Evolutionary conservation across 352 stramenopile genomes (phyloP), one percentile per base, ranked within the genome.

Genomic region (Pythium rishiriense): DNA sequence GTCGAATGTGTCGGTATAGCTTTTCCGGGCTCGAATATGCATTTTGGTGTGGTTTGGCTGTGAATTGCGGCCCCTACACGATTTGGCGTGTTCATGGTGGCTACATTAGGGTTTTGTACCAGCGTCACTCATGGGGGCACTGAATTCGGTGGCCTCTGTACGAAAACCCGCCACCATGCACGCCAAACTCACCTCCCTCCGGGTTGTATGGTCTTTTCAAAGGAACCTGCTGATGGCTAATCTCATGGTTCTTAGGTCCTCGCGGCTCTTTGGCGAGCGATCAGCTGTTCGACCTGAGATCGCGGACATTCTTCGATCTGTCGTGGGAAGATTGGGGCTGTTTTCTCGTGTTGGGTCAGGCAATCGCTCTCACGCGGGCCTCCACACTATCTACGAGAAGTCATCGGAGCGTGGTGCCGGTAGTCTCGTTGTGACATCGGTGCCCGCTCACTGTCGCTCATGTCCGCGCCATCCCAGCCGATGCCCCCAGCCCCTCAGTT

Each of bases 401-500:
- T 25, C n/a, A 14, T 45, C 17, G 25, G 29, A 62, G 17, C 41
- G 25, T 42, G 29, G 24, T 29, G 50, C 48, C 37, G 8, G 10
- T 39, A 25, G 12, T 10, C 26, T 25, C 12, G 35, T 53, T 7
- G 31, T 55, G 56, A 55, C 17, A 22, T 29, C 39, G 53, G 37
- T 28, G 33, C 28, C 24, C 25, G 56, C n/a, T 53, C 25, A 26
- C 48, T 35, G 4, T 58, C 37, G 76, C 73, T 74, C 68, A 88
- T 88, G 81, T 85, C 80, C 53, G 67, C 73, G 68, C 80, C 76
- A 54, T 72, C 81, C 64, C 83, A 87, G 69, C 85, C 81, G 56
- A 90, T 93, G 80, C 76, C 80, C 63, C 70, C 83, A 66, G 78
- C 83, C 69, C 81, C 83, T 69, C 76, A 93, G 68, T 86, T 89